Evolutionary conservation across 208 protist species (phyloP).

Genomic region (Trypanosomatidae sp.): DNA sequence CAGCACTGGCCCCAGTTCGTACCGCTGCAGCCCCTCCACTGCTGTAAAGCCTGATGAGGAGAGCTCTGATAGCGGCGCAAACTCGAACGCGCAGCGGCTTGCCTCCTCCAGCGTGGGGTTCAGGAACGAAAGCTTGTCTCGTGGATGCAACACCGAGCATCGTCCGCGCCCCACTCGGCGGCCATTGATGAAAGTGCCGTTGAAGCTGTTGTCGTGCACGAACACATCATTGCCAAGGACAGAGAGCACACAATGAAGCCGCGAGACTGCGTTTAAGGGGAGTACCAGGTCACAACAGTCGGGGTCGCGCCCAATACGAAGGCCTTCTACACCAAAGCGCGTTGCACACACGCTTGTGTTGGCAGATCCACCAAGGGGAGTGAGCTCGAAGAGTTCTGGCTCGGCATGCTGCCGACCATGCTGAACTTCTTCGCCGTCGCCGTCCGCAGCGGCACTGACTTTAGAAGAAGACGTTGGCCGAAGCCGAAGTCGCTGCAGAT

Average conservation of each 20-base stretch:
- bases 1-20: conserved; percentile 47
- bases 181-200: conserved; percentile 82
- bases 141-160: conserved; percentile 30
- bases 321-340: conserved; percentile 42
- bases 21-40: conserved; percentile 30
- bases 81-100: conserved; percentile 36
- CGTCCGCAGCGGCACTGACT: neutral
- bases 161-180: conserved; percentile 37
- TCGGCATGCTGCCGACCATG: neutral
- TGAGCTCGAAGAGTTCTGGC: conserved; percentile 15
- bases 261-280: conserved; percentile 29
- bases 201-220: conserved; percentile 66
- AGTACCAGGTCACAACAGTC: conserved; percentile 38
- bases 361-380: neutral
- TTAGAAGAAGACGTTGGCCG: neutral
- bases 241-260: conserved; percentile 56
- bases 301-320: conserved; percentile 51
- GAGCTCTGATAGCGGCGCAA: conserved; percentile 10
- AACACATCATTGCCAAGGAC: conserved; percentile 55
- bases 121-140: conserved; percentile 54
- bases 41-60: neutral
- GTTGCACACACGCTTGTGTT: neutral
- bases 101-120: conserved; percentile 48
- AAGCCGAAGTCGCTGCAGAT: neutral
- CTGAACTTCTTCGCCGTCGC: neutral